Conservation (phyloP, 2,329 filamentous ascomycete species). For the Ophiostoma triangulosporum region DNA sequence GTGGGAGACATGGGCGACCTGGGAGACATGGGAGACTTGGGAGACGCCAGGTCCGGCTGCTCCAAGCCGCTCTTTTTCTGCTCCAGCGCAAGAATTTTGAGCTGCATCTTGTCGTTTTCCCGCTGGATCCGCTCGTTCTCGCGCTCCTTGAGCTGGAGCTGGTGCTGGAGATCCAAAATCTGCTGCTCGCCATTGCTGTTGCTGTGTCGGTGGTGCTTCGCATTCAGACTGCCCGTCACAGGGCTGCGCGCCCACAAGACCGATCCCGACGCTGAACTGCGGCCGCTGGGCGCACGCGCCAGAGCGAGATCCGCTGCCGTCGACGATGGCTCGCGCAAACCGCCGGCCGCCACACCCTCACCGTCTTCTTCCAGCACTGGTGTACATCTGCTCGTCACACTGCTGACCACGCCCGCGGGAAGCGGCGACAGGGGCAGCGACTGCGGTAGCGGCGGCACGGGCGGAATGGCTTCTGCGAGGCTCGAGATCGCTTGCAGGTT, state of each 20-base stretch:
- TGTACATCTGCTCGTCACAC: conserved; percentile 19
- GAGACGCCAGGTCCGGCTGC: background rate
- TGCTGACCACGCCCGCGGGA: background rate
- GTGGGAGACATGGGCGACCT: conserved; percentile 12
- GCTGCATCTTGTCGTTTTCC: background rate
- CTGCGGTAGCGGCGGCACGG: conserved; percentile 1
- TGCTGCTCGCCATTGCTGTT: background rate
- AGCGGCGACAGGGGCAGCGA: conserved; percentile 16
- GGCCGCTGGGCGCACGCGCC: background rate
- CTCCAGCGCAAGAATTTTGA: background rate
- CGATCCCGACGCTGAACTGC: conserved; percentile 16
- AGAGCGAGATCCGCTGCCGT: background rate
- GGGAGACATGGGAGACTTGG: background rate
- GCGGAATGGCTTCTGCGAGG: conserved; percentile 14
- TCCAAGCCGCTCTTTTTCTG: conserved; percentile 4
- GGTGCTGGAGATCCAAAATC: conserved; percentile 1
- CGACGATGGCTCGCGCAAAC: background rate
- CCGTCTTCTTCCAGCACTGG: conserved; percentile 29
- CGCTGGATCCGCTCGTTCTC: conserved; percentile 6
- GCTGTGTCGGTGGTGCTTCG: background rate
- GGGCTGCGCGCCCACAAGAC: conserved; percentile 17
- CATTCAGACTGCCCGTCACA: background rate
- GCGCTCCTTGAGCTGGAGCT: conserved; percentile 5
- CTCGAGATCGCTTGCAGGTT: conserved; percentile 9
- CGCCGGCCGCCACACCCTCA: background rate